Percentiles rank a stretch among this genome's conserved stretches.
phyloP scores from a whole-genome alignment of 2,329 filamentous ascomycete genomes.

The Penicillium italicum region DNA sequence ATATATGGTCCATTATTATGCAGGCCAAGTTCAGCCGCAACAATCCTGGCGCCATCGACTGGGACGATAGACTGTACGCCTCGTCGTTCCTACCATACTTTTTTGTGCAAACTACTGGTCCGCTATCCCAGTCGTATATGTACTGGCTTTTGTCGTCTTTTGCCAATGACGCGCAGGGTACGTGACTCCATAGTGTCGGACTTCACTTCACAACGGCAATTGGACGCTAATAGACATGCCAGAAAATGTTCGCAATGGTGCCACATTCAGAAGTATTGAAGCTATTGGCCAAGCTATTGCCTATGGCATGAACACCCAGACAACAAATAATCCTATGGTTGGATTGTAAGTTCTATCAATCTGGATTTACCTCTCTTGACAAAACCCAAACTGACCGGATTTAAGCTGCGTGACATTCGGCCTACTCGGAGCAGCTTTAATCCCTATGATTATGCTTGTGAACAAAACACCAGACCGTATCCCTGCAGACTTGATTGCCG shows the following conservation, averaged over 20 bases:
- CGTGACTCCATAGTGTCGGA: no score
- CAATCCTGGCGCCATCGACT: background rate
- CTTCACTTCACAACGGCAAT: no score
- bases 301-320: background rate
- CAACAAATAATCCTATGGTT: background rate
- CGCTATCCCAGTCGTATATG: background rate
- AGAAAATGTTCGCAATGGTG: background rate
- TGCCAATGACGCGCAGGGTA: background rate
- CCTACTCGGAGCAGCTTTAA: background rate
- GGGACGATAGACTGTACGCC: background rate
- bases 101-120: background rate
- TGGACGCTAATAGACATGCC: background rate
- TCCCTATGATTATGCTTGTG: background rate
- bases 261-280: background rate
- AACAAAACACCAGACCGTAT: background rate
- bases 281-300: background rate
- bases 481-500: background rate
- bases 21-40: background rate
- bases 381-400: no score
- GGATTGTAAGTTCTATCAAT: background rate
- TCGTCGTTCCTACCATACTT: background rate
- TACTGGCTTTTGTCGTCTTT: background rate
- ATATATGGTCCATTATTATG: background rate
- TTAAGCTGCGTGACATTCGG: background rate
- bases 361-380: no score